Percentiles rank a stretch among this genome's conserved stretches.
Conservation (phyloP, 164 flowering plant genomes). For the Annona squamosa region DNA sequence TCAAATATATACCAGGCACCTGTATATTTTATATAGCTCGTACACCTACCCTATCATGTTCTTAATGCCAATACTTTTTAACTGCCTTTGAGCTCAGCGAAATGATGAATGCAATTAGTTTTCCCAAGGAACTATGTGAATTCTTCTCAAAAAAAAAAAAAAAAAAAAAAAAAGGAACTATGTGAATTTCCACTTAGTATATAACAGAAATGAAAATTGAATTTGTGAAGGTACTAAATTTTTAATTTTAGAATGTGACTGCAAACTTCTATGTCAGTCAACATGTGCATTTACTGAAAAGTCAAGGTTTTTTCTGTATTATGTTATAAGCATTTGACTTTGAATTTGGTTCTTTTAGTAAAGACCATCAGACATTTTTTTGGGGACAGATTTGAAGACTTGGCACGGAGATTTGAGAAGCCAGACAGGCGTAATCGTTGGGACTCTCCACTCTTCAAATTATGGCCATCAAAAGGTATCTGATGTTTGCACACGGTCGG, state of each 20-base stretch:
- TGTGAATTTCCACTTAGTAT: neutral
- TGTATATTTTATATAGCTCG: too few species aligned
- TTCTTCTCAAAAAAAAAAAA: neutral
- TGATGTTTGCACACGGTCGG: neutral
- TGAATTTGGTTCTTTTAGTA: neutral
- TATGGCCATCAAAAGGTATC: slow-evolving; percentile 49
- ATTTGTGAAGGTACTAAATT: neutral
- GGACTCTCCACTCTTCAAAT: slow-evolving; percentile 93
- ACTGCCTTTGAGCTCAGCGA: neutral
- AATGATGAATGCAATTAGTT: neutral
- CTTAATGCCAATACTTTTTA: neutral
- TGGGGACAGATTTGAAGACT: slow-evolving; percentile 59
- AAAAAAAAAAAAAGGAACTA: too few species aligned
- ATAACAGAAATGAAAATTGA: neutral
- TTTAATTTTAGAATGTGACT: neutral
- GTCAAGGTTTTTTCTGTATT: neutral
- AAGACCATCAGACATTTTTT: slow-evolving; percentile 2
- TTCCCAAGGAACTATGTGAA: neutral
- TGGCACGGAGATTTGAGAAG: slow-evolving; percentile 78
- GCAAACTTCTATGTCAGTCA: neutral
- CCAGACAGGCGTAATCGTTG: slow-evolving; percentile 85
- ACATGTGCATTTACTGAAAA: neutral
- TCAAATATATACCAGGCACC: neutral
- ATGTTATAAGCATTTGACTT: neutral
- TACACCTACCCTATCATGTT: neutral